A percentile compares a stretch with the other conserved stretches of the same genome.
These are phyloP conservation scores for Lyophyllum decastes DNA, from an alignment of 768 basidiomycete genomes.

Conservation along the genomic window DNA sequence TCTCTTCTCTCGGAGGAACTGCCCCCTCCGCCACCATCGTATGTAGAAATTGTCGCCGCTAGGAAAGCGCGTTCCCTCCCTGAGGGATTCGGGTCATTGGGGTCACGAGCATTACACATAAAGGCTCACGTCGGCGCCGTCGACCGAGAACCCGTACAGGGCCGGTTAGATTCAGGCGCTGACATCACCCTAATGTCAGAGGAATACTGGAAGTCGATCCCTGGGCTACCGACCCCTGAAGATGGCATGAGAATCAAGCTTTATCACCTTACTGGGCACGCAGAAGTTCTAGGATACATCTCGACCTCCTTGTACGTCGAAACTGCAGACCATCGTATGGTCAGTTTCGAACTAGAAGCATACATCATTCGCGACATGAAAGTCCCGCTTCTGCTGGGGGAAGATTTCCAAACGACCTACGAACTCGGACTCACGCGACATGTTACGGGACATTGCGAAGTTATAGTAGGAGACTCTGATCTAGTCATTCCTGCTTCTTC, in stretches of 20 bases:
- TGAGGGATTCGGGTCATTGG: neutral
- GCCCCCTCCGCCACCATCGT: neutral
- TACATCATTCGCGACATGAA: slow-evolving; percentile 32
- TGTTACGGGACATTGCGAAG: slow-evolving; percentile 8
- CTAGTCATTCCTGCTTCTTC: slow-evolving; percentile 7
- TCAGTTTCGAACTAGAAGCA: slow-evolving; percentile 27
- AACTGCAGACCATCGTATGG: neutral
- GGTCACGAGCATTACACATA: neutral
- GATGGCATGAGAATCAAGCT: neutral
- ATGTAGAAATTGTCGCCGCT: neutral
- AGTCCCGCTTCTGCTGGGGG: slow-evolving; percentile 29
- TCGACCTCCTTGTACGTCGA: neutral
- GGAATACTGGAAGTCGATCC: neutral
- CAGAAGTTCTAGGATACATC: neutral
- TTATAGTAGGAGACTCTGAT: neutral
- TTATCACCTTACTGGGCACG: neutral
- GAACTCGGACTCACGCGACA: neutral
- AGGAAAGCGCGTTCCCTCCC: neutral
- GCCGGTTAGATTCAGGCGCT: neutral
- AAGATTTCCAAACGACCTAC: slow-evolving; percentile 34
- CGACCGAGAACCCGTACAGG: neutral
- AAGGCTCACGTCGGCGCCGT: neutral
- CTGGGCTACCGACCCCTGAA: neutral
- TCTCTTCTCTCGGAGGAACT: neutral
- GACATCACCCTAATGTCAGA: slow-evolving; percentile 1